Evolutionary conservation across 331 rosid genomes (phyloP), one percentile per base, ranked within the genome.

Genomic region (Malus hybrid): DNA sequence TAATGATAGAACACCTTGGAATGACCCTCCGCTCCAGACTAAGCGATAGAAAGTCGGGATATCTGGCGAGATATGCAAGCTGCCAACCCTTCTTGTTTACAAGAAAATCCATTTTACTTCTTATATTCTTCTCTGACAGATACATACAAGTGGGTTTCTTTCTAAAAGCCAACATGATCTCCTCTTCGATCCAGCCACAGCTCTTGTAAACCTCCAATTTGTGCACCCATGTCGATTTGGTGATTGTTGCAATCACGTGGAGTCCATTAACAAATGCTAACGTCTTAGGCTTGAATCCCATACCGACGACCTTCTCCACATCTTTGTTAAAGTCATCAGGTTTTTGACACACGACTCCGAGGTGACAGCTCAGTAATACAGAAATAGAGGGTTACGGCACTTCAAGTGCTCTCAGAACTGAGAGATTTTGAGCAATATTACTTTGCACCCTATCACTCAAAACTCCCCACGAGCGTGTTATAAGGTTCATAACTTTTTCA

Each of bases 101-200:
- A 50, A 80, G 48, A 42, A 42, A 42, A 42, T 42, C 48, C 48
- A 42, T 42, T 42, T 42, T 42, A 42, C 48, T 42, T 5, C 2
- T 10, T 24, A 86, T 57, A 31, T 73, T 80, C n/a, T 75, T 60
- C 3, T 80, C 83, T 0, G 87, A 71, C 14, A 52, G 0, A 2
- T 4, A 1, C 74, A 86, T 73, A 79, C 10, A 67, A 5, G 0
- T 11, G 5, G 85, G 89, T 48, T 36, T 12, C 78, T 29, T 80
- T 16, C 56, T 52, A 73, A 80, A 80, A 12, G 80, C 87, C 6
- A 3, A 64, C 56, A 83, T 31, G 61, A 50, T 60, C 9, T 71
- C 52, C 56, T 80, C 85, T 46, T 19, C 71, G 34, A 69, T 68
- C 82, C 77, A 83, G 28, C 84, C 73, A 13, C 48, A 54, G 31